These are phyloP conservation scores for Blastocystis sp. DNA, from an alignment of 352 stramenopile genomes.

Conservation along the genomic window DNA sequence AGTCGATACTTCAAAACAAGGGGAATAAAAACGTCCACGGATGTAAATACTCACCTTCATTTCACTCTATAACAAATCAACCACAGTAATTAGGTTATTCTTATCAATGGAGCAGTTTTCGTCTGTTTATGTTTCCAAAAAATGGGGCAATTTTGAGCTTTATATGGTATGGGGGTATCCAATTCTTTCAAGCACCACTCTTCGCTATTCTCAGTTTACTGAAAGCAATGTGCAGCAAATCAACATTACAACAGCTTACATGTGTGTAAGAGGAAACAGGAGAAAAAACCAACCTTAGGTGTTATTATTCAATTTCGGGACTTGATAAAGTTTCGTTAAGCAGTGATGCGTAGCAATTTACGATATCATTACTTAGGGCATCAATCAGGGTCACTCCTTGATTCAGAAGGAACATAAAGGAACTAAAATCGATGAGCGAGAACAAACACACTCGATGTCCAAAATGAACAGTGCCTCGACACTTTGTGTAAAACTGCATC, in stretches of 20 bases:
- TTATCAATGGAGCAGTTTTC: not conserved
- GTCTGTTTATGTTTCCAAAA: not conserved
- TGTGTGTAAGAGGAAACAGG: too few relatives aligned
- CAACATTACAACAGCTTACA: too few relatives aligned
- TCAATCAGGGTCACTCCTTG: not conserved
- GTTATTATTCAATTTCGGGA: too few relatives aligned
- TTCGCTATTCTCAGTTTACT: too few relatives aligned
- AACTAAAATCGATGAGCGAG: not conserved
- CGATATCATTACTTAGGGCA: not conserved
- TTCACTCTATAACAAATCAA: not conserved
- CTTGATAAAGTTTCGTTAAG: too few relatives aligned
- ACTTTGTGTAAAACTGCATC: not conserved
- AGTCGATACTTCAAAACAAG: not conserved
- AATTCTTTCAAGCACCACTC: too few relatives aligned
- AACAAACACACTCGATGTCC: not conserved
- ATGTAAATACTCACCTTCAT: slow-evolving; percentile 15
- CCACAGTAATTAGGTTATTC: slow-evolving; percentile 48
- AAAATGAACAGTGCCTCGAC: not conserved
- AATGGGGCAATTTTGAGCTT: not conserved
- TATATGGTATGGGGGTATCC: not conserved
- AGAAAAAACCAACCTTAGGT: too few relatives aligned
- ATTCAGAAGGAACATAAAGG: not conserved
- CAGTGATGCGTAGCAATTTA: not conserved
- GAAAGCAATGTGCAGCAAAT: too few relatives aligned
- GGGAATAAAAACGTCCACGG: not conserved